Base-by-base conservation (phyloP, 768 basidiomycete species). In the Boletus rubropictus region DNA sequence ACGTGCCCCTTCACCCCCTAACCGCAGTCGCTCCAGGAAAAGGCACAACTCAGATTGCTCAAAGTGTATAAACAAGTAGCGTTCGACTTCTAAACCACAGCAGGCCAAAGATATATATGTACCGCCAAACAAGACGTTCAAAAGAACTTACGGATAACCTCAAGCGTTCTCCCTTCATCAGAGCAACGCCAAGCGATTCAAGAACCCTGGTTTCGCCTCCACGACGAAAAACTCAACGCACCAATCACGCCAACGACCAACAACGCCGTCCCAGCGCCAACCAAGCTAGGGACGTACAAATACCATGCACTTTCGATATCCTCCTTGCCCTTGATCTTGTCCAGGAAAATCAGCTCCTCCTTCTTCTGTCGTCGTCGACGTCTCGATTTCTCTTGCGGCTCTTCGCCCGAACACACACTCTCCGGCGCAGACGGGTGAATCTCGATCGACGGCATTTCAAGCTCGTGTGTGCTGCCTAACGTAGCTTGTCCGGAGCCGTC, bases 221-320 rank as follows among this genome's bases (percentile, higher is more conserved):
- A 84, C 71, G 66, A 58, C 22, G 86, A 86, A 61, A 90, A 79
- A 51, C 86, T 86, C 53, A 90, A 65, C 6, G 84, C 84, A 3
- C 87, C 86, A 18, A 89, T 81, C 29, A 86, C 82, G 0, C 85
- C 84, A 18, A 87, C 82, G 18, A 89, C 84, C 35, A 89, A 72
- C 46, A 90, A 60, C 36, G 88, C 88, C 18, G 87, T 89, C n/a
- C 87, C 88, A 21, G 87, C 88, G 8, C 88, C 88, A 7, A 90
- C 81, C 52, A 90, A 63, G 21, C 85, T 82, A 4, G 88, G 88
- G 33, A 90, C 69, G 50, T 87, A 86, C 40, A 89, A 56, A 56
- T 87, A 89, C 88, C 88, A 90, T 20, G 85, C 75, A 63, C 72
- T 78, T 46, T 88, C 85, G 32, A 83, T 71, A 29, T 82, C 81